Base-by-base conservation (phyloP, 208 protist genomes). In the Trypanosoma caninum region DNA sequence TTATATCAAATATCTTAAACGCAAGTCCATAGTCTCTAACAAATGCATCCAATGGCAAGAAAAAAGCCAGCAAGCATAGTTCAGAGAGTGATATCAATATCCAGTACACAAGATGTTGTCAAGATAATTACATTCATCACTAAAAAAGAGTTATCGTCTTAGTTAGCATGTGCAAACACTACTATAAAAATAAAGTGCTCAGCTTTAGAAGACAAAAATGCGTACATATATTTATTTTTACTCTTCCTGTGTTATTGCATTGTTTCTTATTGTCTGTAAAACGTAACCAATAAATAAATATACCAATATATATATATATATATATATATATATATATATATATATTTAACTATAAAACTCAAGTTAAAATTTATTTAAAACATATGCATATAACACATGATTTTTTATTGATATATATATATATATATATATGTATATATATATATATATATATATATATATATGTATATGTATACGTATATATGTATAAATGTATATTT, bases 111-210 rank as follows among this genome's bases (percentile, higher is more conserved):
- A 71, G 34, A 74, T 18, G 25, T 65, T 41, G 44, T 88, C 68
- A 16, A 89, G 66, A 63, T 89, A 89, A 66, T 92, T 84, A 63
- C 72, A 82, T 66, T 92, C 81, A 20, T 78, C 85, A 54, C 80
- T 87, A 60, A 92, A 92, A 63, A 87, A 92, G n/a, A n/a, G n/a
- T 76, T 74, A 58, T 92, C 85, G 40, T 92, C 79, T 34, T 72
- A 72, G 65, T 92, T 92, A 11, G 81, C 87, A 57, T 63, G 79
- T 2, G 80, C 81, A 16, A 76, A 69, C 8, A 92, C 81, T 34
- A 81, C 81, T 13, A 56, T 69, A 55, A 87, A 89, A 67, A 76
- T 87, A 31, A 81, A 81, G 38, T 87, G 85, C 25, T 80, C 68
- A 50, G 83, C 85, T 11, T 76, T 78, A 57, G 83, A 91, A 0